Percentiles rank a stretch among this genome's conserved stretches.
Conservation (phyloP, 73 alveolate species). For the Tetrahymena malaccensis region DNA sequence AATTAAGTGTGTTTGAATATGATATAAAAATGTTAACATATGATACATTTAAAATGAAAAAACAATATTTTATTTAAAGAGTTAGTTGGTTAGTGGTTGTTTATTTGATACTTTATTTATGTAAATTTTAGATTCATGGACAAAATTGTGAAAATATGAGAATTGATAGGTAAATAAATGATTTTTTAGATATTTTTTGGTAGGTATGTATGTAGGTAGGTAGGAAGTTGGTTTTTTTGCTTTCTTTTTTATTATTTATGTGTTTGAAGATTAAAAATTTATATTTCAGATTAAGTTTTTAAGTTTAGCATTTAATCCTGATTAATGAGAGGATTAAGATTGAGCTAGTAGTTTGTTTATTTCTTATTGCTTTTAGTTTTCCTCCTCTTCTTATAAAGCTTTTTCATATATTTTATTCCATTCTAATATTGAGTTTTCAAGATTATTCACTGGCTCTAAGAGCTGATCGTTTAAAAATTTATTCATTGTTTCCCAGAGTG, state of each 20-base stretch:
- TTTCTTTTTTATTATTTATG: background rate
- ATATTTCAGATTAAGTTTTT: background rate
- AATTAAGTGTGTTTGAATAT: background rate
- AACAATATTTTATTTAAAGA: background rate
- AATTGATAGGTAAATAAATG: background rate
- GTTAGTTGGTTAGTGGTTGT: background rate
- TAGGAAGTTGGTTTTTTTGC: background rate
- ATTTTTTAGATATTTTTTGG: background rate
- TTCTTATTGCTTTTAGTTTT: background rate
- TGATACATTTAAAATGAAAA: background rate
- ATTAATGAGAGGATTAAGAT: background rate
- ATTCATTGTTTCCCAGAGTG: constrained; percentile 12
- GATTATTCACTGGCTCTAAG: constrained; percentile 11
- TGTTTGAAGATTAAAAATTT: background rate
- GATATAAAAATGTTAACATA: background rate
- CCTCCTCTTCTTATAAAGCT: background rate
- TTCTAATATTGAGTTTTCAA: constrained; percentile 25
- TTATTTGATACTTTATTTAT: too few relatives aligned
- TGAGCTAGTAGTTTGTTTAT: background rate
- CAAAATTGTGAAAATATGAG: too few relatives aligned
- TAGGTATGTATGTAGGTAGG: background rate
- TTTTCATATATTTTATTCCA: constrained; percentile 15
- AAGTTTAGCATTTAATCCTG: background rate
- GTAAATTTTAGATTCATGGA: too few relatives aligned
- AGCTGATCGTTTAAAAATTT: constrained; percentile 18